Percentiles rank a stretch among this genome's conserved stretches.
Conservation (phyloP, 1,284 basidiomycete genomes). For the Malassezia dermatis region DNA sequence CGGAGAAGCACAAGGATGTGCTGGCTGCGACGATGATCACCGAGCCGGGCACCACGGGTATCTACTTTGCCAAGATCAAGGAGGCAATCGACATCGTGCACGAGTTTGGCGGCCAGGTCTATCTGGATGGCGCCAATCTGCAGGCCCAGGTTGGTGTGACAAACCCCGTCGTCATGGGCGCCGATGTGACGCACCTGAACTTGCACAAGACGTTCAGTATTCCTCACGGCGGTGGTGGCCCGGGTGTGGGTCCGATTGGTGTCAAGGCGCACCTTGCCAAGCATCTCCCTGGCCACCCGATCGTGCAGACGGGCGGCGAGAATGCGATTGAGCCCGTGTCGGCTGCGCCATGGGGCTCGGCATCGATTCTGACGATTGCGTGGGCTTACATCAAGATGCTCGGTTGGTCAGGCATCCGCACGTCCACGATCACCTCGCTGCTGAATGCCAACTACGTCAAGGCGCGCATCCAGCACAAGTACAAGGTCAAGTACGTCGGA, state of each 20-base stretch:
- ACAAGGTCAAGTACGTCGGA: constrained; percentile 82
- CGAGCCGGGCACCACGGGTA: constrained; percentile 74
- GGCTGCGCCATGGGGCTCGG: constrained; percentile 84
- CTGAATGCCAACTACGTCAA: constrained; percentile 97
- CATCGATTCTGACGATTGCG: constrained; percentile 88
- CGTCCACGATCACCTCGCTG: constrained; percentile 74
- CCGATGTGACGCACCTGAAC: constrained; percentile 95
- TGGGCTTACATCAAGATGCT: constrained; percentile 80
- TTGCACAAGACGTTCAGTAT: constrained; percentile 93
- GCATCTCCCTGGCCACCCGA: constrained; percentile 85
- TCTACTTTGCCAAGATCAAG: constrained; percentile 85
- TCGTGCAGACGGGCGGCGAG: constrained; percentile 60
- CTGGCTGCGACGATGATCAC: constrained; percentile 91
- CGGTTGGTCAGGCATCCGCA: constrained; percentile 73
- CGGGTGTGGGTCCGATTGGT: constrained; percentile 89
- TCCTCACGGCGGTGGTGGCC: constrained; percentile 93
- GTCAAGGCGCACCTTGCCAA: constrained; percentile 84
- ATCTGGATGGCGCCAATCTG: constrained; percentile 85
- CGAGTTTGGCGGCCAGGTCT: constrained; percentile 90
- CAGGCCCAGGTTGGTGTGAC: constrained; percentile 93
- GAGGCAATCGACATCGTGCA: constrained; percentile 89
- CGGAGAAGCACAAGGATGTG: constrained; percentile 77
- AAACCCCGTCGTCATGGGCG: constrained; percentile 87
- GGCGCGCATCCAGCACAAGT: constrained; percentile 69
- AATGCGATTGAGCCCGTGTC: constrained; percentile 76